Conservation (phyloP, 2,329 filamentous ascomycete genomes). For the Biscogniauxia mediterranea region DNA sequence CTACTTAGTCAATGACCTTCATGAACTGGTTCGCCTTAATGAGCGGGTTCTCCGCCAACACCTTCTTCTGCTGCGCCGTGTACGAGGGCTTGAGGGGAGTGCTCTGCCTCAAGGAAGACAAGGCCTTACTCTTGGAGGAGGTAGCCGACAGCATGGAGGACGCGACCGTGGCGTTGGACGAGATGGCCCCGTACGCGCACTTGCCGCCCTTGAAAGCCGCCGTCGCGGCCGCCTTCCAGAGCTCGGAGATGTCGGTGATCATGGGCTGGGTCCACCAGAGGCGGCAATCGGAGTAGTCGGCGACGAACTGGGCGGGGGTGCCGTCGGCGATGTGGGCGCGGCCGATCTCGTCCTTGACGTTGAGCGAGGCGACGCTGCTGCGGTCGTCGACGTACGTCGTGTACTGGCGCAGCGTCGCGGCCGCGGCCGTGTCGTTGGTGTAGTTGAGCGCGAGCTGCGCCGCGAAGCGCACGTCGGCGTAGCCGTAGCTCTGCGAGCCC, state of each 20-base stretch:
- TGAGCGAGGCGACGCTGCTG: conserved; percentile 34
- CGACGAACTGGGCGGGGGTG: conserved; percentile 47
- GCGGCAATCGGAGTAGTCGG: conserved; percentile 48
- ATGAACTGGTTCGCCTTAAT: conserved; percentile 29
- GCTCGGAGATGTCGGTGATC: conserved; percentile 43
- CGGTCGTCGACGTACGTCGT: conserved; percentile 33
- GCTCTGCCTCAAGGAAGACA: conserved; percentile 10
- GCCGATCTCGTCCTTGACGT: conserved; percentile 41
- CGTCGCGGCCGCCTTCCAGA: conserved; percentile 45
- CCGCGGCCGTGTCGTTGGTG: conserved; percentile 30
- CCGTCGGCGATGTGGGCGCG: conserved; percentile 37
- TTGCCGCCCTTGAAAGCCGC: conserved; percentile 41
- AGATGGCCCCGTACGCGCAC: conserved; percentile 38
- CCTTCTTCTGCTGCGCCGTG: conserved; percentile 9
- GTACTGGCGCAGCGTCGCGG: conserved; percentile 33
- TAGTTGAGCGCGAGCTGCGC: conserved; percentile 22
- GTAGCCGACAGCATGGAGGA: conserved; percentile 7
- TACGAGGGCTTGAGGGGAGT: conserved; percentile 17
- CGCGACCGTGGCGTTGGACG: conserved; percentile 5
- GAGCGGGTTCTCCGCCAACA: conserved; percentile 14
- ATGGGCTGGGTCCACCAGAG: conserved; percentile 52
- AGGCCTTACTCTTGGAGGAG: conserved; percentile 14
- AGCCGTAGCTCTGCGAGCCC: conserved; percentile 42
- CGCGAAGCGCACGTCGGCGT: conserved; percentile 29
- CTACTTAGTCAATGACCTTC: conserved; percentile 29